Conservation (phyloP, 2,329 filamentous ascomycete species). For the Colletotrichum phormii region DNA sequence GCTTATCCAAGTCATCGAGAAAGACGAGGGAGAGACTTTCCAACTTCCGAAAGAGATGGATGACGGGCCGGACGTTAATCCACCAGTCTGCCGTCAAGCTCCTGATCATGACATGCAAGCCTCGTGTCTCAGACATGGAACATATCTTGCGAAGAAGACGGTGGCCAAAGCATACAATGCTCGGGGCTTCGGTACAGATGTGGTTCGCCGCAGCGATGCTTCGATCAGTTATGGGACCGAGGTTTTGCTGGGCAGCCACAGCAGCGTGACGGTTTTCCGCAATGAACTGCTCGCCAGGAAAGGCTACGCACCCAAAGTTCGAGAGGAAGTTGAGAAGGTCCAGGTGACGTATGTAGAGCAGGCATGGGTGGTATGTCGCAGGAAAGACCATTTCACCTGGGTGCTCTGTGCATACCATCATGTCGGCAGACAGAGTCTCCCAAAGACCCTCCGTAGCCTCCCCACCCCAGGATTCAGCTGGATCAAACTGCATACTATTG, state of each 20-base stretch:
- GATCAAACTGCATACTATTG: neutral
- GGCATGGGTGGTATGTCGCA: neutral
- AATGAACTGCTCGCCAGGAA: neutral
- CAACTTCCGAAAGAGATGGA: neutral
- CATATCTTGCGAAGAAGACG: neutral
- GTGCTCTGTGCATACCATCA: neutral
- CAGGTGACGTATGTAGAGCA: neutral
- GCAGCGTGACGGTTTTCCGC: neutral
- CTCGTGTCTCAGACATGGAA: neutral
- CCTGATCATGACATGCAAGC: neutral
- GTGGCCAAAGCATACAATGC: neutral
- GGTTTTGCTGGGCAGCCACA: neutral
- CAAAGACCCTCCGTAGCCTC: neutral
- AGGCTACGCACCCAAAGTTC: neutral
- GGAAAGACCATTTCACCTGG: neutral
- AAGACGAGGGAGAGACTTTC: neutral
- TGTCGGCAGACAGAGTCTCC: neutral
- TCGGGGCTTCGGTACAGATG: neutral
- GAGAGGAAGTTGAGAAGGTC: neutral
- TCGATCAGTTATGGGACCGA: neutral
- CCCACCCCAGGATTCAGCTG: neutral
- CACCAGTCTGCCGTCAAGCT: conserved; percentile 1
- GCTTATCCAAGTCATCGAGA: neutral
- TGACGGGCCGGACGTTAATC: neutral
- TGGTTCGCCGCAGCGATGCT: neutral